phyloP scores from a whole-genome alignment of 1,139 yeast species.

The Hyphopichia fennica region DNA sequence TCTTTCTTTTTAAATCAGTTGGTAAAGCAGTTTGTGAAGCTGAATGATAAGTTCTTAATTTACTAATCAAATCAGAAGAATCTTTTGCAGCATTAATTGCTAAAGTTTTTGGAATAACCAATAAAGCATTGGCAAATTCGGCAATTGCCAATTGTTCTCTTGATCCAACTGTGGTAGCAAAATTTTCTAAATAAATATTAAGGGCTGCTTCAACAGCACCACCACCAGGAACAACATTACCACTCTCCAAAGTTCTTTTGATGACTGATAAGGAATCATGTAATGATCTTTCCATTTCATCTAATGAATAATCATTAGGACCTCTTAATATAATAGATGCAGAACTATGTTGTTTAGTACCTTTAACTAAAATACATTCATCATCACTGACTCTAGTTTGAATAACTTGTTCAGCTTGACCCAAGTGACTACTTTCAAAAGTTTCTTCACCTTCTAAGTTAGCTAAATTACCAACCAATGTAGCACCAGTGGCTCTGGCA shows the following conservation, averaged over 20 bases:
- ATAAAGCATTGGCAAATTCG: conserved; percentile 88
- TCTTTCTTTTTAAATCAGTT: conserved; percentile 77
- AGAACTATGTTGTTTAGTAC: conserved; percentile 91
- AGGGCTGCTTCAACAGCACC: conserved; percentile 98
- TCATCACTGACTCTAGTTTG: conserved; percentile 95
- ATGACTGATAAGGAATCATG: conserved; percentile 95
- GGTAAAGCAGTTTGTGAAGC: conserved; percentile 87
- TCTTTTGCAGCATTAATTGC: conserved; percentile 99
- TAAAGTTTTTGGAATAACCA: conserved; percentile 92
- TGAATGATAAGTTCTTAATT: conserved; percentile 93
- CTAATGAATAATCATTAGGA: conserved; percentile 92
- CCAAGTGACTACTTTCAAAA: conserved; percentile 83
- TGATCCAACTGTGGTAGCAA: conserved; percentile 96
- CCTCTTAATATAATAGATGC: conserved; percentile 93
- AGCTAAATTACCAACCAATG: conserved; percentile 81
- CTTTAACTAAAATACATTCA: conserved; percentile 93
- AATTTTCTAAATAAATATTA: conserved; percentile 91
- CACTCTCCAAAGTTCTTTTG: conserved; percentile 93
- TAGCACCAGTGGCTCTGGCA: conserved; percentile 98
- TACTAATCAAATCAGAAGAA: conserved; percentile 90
- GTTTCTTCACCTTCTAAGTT: conserved; percentile 98
- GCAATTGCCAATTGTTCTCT: conserved; percentile 98
- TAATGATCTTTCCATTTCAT: conserved; percentile 97
- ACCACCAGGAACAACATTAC: conserved; percentile 96
- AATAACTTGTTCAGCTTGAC: conserved; percentile 87